Evolutionary conservation across 2,329 filamentous ascomycete species (phyloP).

Genomic region (Colletotrichum tabaci): DNA sequence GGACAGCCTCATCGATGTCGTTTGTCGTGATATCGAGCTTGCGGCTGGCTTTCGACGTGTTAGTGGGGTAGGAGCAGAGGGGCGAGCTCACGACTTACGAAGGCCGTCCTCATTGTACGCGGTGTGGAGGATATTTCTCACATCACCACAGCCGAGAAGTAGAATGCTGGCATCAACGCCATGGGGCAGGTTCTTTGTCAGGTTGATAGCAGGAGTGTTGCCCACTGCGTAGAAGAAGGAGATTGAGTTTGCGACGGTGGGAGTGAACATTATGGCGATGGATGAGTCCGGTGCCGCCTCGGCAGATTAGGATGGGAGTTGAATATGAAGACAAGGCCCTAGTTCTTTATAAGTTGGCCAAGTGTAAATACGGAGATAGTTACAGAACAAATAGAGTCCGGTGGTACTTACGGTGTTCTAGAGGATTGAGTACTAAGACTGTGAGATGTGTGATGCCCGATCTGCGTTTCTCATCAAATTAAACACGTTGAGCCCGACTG

Average conservation of each 20-base stretch:
- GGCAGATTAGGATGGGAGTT: background rate
- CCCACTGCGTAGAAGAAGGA: slow-evolving; percentile 64
- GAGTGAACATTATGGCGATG: slow-evolving; percentile 53
- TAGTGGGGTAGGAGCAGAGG: slow-evolving; percentile 40
- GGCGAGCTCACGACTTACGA: slow-evolving; percentile 48
- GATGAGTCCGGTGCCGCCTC: background rate
- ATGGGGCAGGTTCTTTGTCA: slow-evolving; percentile 63
- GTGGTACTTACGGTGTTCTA: background rate
- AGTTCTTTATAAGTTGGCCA: too few relatives aligned
- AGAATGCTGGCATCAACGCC: slow-evolving; percentile 66
- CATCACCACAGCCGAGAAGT: slow-evolving; percentile 70
- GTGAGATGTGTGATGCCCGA: too few relatives aligned
- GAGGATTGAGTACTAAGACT: background rate
- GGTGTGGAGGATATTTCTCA: slow-evolving; percentile 70
- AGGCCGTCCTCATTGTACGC: slow-evolving; percentile 58
- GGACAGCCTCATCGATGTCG: slow-evolving; percentile 64
- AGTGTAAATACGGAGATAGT: background rate
- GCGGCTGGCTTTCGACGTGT: slow-evolving; percentile 51
- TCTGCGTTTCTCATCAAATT: background rate
- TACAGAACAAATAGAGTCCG: background rate
- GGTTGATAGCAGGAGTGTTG: slow-evolving; percentile 67
- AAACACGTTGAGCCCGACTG: background rate
- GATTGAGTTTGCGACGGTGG: slow-evolving; percentile 51
- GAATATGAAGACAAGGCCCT: too few relatives aligned
- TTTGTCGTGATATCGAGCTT: slow-evolving; percentile 71